Percentiles rank a stretch among this genome's conserved stretches.
Evolutionary conservation across 2,329 filamentous ascomycete genomes (phyloP).

Genomic region (Penicillium sp.): DNA sequence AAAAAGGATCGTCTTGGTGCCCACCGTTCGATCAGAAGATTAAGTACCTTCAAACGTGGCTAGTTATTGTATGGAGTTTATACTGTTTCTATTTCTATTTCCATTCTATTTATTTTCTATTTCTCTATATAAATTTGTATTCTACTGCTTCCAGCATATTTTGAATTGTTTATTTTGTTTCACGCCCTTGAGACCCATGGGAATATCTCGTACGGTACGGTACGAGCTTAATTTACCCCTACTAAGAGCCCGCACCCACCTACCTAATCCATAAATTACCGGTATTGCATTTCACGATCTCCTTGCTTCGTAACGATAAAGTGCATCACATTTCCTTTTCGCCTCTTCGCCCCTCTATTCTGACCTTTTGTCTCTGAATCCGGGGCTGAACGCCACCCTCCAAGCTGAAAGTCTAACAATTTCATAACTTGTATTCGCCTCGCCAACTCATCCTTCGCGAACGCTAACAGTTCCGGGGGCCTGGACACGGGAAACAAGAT

Average conservation of each 20-base stretch:
- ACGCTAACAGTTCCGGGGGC: slow-evolving; percentile 9
- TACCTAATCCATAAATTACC: background rate
- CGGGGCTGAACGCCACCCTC: slow-evolving; percentile 24
- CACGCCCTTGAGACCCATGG: too few species aligned
- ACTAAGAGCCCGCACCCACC: background rate
- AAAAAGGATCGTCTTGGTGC: slow-evolving; percentile 21
- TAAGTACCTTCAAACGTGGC: background rate
- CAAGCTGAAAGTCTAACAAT: background rate
- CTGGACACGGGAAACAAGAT: slow-evolving; percentile 19
- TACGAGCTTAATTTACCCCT: background rate
- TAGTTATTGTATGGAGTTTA: background rate
- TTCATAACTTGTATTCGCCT: background rate
- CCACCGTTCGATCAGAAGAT: slow-evolving; percentile 16
- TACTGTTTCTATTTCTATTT: too few species aligned
- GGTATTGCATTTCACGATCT: background rate
- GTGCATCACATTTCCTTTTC: background rate
- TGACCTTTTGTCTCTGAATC: slow-evolving; percentile 10
- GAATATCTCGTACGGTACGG: background rate
- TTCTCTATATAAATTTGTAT: too few species aligned
- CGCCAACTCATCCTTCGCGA: background rate
- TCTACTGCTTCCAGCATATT: too few species aligned
- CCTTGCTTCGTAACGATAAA: slow-evolving; percentile 3
- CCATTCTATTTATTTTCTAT: too few species aligned
- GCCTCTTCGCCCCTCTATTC: slow-evolving; percentile 2
- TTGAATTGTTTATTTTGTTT: too few species aligned